These are phyloP conservation scores for Albizia julibrissin DNA, from an alignment of 306 rosid species.

Conservation along the genomic window DNA sequence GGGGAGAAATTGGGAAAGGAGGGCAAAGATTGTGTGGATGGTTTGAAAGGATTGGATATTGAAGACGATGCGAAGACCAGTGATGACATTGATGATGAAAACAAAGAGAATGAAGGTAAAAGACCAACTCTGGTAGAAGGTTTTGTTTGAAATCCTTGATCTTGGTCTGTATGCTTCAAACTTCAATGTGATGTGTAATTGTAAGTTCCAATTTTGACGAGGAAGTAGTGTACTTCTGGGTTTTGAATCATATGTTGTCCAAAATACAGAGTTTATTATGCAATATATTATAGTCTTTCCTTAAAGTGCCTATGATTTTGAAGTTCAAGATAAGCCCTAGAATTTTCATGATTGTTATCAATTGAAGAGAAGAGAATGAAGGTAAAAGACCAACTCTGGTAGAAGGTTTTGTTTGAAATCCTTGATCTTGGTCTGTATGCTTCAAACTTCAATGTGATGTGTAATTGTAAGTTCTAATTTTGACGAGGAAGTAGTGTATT, in stretches of 20 bases:
- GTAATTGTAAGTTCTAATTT: neutral
- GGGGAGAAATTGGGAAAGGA: conserved; percentile 42
- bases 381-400: conserved; percentile 54
- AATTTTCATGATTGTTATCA: no score
- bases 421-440: neutral
- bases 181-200: neutral
- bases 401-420: conserved; percentile 57
- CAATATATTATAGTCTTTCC: neutral
- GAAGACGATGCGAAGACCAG: conserved; percentile 39
- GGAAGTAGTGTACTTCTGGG: neutral
- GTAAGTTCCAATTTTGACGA: neutral
- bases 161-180: neutral
- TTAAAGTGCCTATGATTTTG: neutral
- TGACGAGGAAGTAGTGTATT: neutral
- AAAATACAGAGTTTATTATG: neutral
- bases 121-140: conserved; percentile 62
- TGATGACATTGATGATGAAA: neutral
- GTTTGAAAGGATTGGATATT: conserved; percentile 53
- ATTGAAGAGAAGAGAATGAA: conserved; percentile 19
- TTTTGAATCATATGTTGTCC: neutral
- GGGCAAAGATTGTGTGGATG: conserved; percentile 63
- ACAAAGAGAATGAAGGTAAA: conserved; percentile 34
- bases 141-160: conserved; percentile 41
- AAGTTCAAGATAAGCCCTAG: no score
- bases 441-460: neutral